A percentile compares a stretch with the other conserved stretches of the same genome.
phyloP scores from a whole-genome alignment of 768 basidiomycete species.

The Lentinula sp. region DNA sequence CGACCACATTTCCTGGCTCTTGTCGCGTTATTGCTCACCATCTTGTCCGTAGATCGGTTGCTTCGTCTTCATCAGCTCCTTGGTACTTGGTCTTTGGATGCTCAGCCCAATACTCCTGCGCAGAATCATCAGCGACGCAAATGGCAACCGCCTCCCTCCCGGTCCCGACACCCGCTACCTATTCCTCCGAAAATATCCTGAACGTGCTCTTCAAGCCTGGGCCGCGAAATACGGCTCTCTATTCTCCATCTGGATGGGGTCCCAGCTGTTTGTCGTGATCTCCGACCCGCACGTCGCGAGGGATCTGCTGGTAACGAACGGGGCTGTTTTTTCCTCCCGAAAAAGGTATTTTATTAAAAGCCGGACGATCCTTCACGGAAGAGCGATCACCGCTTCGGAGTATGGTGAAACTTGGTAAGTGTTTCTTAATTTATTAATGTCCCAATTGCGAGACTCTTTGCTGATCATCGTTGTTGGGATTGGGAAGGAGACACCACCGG shows the following conservation, averaged over 20 bases:
- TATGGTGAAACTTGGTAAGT: conserved; percentile 26
- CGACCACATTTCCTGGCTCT: too few species aligned
- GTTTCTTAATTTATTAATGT: too few species aligned
- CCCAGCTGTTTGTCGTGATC: conserved; percentile 40
- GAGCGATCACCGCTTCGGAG: conserved; percentile 37
- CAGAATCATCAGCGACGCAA: neutral
- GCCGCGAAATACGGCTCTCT: conserved; percentile 35
- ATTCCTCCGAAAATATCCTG: conserved; percentile 35
- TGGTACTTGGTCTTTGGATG: neutral
- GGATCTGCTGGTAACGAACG: conserved; percentile 39
- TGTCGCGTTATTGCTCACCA: too few species aligned
- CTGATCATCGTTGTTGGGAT: neutral
- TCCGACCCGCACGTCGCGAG: conserved; percentile 37
- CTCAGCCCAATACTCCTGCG: neutral
- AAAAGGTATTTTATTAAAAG: conserved; percentile 40
- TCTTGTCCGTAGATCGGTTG: too few species aligned
- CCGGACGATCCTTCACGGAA: conserved; percentile 35
- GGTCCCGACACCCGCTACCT: conserved; percentile 9
- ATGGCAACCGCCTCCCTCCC: neutral
- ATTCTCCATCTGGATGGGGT: conserved; percentile 40
- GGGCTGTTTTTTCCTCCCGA: conserved; percentile 40
- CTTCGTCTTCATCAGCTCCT: too few species aligned
- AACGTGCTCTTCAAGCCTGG: conserved; percentile 36
- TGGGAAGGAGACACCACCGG: conserved; percentile 18
- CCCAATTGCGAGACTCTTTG: neutral